Conservation (phyloP, 352 stramenopile genomes). For the Pythium brachiatum region DNA sequence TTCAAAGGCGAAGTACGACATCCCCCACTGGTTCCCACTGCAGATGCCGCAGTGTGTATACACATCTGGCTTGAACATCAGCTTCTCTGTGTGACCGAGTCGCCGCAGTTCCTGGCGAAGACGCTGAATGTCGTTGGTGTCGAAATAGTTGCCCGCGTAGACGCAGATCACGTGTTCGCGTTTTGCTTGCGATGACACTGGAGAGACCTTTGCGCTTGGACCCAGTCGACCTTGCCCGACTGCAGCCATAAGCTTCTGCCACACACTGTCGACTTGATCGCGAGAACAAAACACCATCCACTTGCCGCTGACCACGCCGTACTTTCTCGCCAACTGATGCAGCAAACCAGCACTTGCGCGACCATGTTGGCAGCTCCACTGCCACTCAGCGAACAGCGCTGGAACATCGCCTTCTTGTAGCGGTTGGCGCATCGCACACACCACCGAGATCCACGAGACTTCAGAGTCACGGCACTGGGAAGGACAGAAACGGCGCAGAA, state of each 20-base stretch:
- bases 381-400: background rate
- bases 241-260: background rate
- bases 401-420: background rate
- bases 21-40: constrained; percentile 11
- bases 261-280: background rate
- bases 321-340: background rate
- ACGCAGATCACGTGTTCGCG: constrained; percentile 13
- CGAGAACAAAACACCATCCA: constrained; percentile 15
- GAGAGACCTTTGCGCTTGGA: constrained; percentile 12
- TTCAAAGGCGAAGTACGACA: background rate
- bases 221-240: background rate
- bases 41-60: constrained; percentile 15
- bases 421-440: background rate
- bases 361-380: background rate
- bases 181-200: background rate
- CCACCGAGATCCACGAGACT: constrained; percentile 11
- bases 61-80: constrained; percentile 15
- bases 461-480: background rate
- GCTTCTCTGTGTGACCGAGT: background rate
- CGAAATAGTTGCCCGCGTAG: constrained; percentile 6
- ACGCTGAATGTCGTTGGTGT: constrained; percentile 2
- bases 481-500: background rate
- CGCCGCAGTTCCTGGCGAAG: constrained; percentile 2
- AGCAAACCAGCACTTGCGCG: background rate
- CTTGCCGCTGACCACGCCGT: constrained; percentile 13